Percentiles rank a stretch among this genome's conserved stretches.
phyloP scores from a whole-genome alignment of 192 early-diverging fungal genomes.

The Obelidium mucronatum region DNA sequence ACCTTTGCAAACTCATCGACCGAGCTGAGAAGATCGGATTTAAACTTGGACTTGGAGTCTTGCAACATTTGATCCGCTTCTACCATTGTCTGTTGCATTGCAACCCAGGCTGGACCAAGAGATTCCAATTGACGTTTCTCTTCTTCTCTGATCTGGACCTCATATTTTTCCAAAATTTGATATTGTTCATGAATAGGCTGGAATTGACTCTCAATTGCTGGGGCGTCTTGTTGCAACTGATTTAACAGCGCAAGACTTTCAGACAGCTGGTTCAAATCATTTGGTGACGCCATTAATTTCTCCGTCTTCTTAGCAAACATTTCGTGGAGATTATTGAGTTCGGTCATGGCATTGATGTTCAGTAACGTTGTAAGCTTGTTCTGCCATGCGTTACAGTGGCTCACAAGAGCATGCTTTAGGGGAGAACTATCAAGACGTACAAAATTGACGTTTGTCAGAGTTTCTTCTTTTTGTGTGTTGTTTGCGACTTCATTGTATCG shows the following conservation, averaged over 20 bases:
- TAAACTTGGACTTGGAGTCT: conserved; percentile 66
- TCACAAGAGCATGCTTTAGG: conserved; percentile 68
- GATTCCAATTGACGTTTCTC: conserved; percentile 59
- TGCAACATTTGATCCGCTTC: conserved; percentile 62
- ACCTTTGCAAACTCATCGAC: conserved; percentile 61
- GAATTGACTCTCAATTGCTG: conserved; percentile 64
- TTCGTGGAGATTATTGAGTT: conserved; percentile 60
- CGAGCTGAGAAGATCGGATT: conserved; percentile 54
- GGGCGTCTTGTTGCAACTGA: conserved; percentile 57
- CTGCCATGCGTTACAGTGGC: conserved; percentile 69
- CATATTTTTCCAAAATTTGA: conserved; percentile 68
- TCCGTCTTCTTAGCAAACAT: conserved; percentile 62
- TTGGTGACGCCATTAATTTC: conserved; percentile 57
- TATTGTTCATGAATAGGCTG: conserved; percentile 67
- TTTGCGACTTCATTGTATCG: conserved; percentile 74
- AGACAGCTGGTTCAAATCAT: conserved; percentile 62
- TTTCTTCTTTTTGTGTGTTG: conserved; percentile 74
- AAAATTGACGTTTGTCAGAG: conserved; percentile 71
- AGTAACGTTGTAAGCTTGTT: conserved; percentile 68
- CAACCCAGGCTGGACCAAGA: conserved; percentile 50
- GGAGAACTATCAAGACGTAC: conserved; percentile 64
- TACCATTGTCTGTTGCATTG: conserved; percentile 56
- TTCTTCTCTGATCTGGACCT: conserved; percentile 65
- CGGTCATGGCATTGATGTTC: conserved; percentile 64
- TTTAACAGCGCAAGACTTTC: conserved; percentile 57